Evolutionary conservation across 2,329 filamentous ascomycete genomes (phyloP), one percentile per base, ranked within the genome.

Genomic region (Claviceps sp.): DNA sequence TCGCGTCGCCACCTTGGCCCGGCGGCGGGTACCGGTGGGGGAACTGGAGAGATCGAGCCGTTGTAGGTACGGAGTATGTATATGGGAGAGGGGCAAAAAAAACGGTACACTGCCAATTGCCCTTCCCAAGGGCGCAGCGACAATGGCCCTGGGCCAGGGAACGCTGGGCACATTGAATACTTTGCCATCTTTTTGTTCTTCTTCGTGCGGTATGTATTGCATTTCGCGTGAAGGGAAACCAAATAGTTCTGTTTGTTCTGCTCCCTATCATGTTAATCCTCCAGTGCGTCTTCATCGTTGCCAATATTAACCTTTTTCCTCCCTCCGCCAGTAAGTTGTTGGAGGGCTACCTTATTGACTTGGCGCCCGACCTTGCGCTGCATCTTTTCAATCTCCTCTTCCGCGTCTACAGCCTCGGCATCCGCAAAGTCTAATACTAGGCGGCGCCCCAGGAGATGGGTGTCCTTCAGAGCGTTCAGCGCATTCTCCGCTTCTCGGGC

Each of bases 301-400:
- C 74, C 85, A 72, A 95, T 84, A 72, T 84, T 90, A 73, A 97
- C 89, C 75, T 88, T 95, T 70, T 85, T 89, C 63, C 90, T 81
- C 61, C 86, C 87, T 64, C 79, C 79, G 61, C 85, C 87, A 57
- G 86, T 91, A 64, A 97, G 83, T 67, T 89, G 84, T 71, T 95
- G 89, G 63, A 95, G 74, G 61, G 87, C 87, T 63, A 97, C 85
- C 72, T 90, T 93, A 72, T 94, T 87, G 67, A 87, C 81, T 72
- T 97, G 91, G 55, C 84, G 82, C 56, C 87, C 87, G 64, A 94
- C 85, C 77, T 96, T 98, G 77, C 87, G 87, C 71, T 95, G 88
- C 85, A 98, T 95, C 73, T 89, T 91, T 66, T 87, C 84, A 65
- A 98, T 93, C 71, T 97, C 90, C 69, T 90, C 89, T 72, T 98